Base-by-base conservation (phyloP, 2,329 filamentous ascomycete species). In the Colletotrichum sp. region DNA sequence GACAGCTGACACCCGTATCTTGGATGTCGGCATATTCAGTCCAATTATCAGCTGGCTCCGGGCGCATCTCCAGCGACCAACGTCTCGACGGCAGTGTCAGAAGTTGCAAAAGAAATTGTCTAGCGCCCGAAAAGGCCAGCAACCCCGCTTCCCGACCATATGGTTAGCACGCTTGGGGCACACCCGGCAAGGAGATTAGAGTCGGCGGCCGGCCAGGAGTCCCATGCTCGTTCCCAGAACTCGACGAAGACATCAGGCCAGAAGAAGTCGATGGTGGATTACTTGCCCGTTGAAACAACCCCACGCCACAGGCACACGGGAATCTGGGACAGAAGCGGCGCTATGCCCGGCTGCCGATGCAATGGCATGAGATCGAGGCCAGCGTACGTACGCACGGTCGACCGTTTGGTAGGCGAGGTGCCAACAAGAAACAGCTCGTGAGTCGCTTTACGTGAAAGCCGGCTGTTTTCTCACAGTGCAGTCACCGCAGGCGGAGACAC, bases 71-170 rank as follows among this genome's bases (percentile, higher is more conserved):
- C 63, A 63, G 69, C 39, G 44, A 59, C 69, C 63, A 76, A 28
- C 64, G 39, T 64, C 69, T 69, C 73, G 69, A 68, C 26, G 24
- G 65, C 30, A 70, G 59, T 70, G 60, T 67, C 64, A 69, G 57
- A 69, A 44, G 64, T 36, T 30, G 71, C 39, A 75, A 62, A 74
- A 74, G 74, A 69, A 73, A 69, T 30, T 66, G 36, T 59, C 65
- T 71, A 71, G 71, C 60, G 66, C 65, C 65, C 71, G 52, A 69
- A 76, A 16, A 64, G 71, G 30, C 18, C 64, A 62, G 52, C 57
- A 68, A 74, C 71, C 74, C 70, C 71, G 74, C 66, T 75, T 74
- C 49, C 74, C 74, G 62, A 52, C 74, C 65, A 66, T 75, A 60
- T 66, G 74, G 74, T 66, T 55, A 44, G 18, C 59, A 60, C 36